Base-by-base conservation (phyloP, 1,284 basidiomycete species). In the Tylopilus orsonianus region DNA sequence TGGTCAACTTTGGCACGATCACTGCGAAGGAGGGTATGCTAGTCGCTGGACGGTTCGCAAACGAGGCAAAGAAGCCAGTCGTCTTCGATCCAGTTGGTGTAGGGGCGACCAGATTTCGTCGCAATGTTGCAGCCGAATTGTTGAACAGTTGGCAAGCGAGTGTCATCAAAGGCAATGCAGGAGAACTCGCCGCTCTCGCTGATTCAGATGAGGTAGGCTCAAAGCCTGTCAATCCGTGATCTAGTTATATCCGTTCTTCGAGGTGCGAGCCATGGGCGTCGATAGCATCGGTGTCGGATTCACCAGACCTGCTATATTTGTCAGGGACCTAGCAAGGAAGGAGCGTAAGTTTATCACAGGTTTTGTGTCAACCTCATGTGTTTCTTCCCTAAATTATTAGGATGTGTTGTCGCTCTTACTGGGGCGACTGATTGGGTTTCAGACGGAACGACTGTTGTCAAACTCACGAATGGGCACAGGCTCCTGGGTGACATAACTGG, bases 111-210 rank as follows among this genome's bases (percentile, higher is more conserved):
- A 56, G 68, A 1, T 92, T 84, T 65, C 78, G 95, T 33, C 80
- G 80, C 54, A 69, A 74, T 14, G 78, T 76, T 12, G 81, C 84
- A 7, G 29, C 65, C 83, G 89, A 85, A 47, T 76, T 97, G 12
- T 71, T 97, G n/a, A 78, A 89, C 54, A 71, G 78, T 39, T 96
- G 89, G 79, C 94, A 97, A 66, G 83, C 90, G 14, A 88, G 87
- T 16, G 86, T 97, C 16, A 93, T 98, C 71, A 98, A 98, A 69
- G 96, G 95, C 5, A 98, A 98, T 63, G 89, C 93, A 0, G 93
- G 83, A 18, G 96, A 98, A 68, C 84, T 98, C 19, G 91, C 83
- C 0, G 77, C 87, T 0, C 71, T 97, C 12, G 80, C 85, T 1
- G 79, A 85, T 14, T 87, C 85, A 0, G 66, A 67, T n/a, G 93